Evolutionary conservation across 306 rosid species (phyloP).

Genomic region (Medicago truncatula): DNA sequence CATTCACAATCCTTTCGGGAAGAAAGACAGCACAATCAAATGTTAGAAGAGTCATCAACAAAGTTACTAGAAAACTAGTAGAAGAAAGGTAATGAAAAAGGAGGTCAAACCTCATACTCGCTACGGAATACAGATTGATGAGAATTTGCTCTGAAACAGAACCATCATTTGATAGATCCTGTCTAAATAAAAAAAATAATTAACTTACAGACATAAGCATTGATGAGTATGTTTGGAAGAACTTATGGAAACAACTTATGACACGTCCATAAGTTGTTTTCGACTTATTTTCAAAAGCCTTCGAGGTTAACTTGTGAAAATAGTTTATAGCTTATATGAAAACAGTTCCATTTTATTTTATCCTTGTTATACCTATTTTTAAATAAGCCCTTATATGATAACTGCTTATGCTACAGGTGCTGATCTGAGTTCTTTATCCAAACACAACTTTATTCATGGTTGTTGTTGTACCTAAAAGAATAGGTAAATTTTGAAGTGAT

Average conservation of each 20-base stretch:
- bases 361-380: too few relatives aligned
- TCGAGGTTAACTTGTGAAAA: too few relatives aligned
- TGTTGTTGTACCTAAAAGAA: too few relatives aligned
- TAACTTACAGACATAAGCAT: neutral
- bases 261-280: neutral
- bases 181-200: conserved; percentile 44
- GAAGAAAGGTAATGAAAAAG: conserved; percentile 16
- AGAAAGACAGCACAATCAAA: conserved; percentile 19
- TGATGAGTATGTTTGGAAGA: neutral
- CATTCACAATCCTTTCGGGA: conserved; percentile 80
- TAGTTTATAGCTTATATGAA: too few relatives aligned
- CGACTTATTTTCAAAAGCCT: neutral
- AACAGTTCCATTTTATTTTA: too few relatives aligned
- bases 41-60: conserved; percentile 2
- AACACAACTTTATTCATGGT: too few relatives aligned
- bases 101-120: conserved; percentile 80
- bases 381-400: too few relatives aligned
- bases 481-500: too few relatives aligned
- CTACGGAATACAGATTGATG: conserved; percentile 79
- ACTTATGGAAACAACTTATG: neutral
- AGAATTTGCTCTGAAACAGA: conserved; percentile 76
- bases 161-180: conserved; percentile 42
- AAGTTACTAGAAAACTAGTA: neutral
- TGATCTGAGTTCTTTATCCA: too few relatives aligned
- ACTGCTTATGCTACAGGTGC: too few relatives aligned